Percentiles rank a stretch among this genome's conserved stretches.
phyloP scores from a whole-genome alignment of 2,329 filamentous ascomycete species.

The Venturiaceae sp. region DNA sequence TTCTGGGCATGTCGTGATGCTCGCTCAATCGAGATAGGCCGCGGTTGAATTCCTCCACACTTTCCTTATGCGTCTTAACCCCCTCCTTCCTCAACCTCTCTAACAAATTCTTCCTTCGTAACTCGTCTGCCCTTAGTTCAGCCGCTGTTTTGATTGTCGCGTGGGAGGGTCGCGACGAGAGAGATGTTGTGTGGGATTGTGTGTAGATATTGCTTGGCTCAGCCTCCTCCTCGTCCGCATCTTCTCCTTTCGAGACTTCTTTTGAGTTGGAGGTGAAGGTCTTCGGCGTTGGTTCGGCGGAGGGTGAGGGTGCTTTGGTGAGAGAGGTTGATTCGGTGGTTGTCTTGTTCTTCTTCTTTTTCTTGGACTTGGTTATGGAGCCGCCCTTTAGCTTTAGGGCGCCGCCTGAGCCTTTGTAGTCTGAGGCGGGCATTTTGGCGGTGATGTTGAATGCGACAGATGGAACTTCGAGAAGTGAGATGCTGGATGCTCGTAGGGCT shows the following conservation, averaged over 20 bases:
- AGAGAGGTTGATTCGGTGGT: slow-evolving; percentile 20
- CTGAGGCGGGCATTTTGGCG: slow-evolving; percentile 56
- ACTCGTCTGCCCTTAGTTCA: slow-evolving; percentile 72
- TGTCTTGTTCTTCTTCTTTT: slow-evolving; percentile 45
- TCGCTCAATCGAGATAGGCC: slow-evolving; percentile 88
- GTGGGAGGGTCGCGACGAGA: slow-evolving; percentile 12
- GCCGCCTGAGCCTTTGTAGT: slow-evolving; percentile 64
- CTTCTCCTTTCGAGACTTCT: neutral
- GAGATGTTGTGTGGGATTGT: slow-evolving; percentile 10
- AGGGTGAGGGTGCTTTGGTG: slow-evolving; percentile 4
- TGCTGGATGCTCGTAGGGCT: neutral
- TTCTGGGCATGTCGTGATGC: slow-evolving; percentile 85
- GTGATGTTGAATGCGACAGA: neutral
- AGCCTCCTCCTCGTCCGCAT: neutral
- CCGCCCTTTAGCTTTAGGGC: slow-evolving; percentile 79
- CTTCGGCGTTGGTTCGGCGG: slow-evolving; percentile 9
- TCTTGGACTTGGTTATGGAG: slow-evolving; percentile 55
- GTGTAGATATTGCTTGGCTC: neutral
- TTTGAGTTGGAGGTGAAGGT: slow-evolving; percentile 7
- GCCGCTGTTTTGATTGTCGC: slow-evolving; percentile 64
- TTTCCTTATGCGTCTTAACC: slow-evolving; percentile 92
- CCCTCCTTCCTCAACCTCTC: slow-evolving; percentile 75
- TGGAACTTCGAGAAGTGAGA: neutral
- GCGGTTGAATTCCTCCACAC: slow-evolving; percentile 89
- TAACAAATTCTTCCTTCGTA: slow-evolving; percentile 69